A percentile compares a stretch with the other conserved stretches of the same genome.
Conservation (phyloP, 2,329 filamentous ascomycete species). For the Diaporthe vexans region DNA sequence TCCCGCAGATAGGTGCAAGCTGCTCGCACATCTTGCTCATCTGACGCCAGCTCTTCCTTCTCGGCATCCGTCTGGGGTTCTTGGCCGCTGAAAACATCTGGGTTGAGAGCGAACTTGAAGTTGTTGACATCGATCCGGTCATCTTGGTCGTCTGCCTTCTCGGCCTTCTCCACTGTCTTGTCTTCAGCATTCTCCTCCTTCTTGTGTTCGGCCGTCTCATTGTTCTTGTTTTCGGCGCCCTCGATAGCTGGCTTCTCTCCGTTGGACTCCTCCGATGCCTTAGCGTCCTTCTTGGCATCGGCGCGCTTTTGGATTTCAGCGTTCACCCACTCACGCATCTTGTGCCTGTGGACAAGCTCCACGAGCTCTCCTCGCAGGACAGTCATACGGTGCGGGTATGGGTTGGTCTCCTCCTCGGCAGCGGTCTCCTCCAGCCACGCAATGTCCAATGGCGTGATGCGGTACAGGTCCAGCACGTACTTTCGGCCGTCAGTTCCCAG, state of each 20-base stretch:
- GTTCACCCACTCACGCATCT: constrained; percentile 91
- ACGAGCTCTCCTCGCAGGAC: constrained; percentile 92
- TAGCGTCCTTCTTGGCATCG: constrained; percentile 53
- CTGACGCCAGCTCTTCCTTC: constrained; percentile 83
- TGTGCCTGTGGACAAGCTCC: constrained; percentile 85
- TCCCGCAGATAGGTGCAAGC: constrained; percentile 84
- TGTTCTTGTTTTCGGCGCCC: constrained; percentile 36
- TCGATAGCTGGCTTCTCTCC: constrained; percentile 34
- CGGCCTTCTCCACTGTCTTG: constrained; percentile 46
- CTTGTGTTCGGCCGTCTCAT: constrained; percentile 46
- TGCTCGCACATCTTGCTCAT: constrained; percentile 89
- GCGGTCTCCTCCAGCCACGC: constrained; percentile 86
- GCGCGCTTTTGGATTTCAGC: constrained; percentile 78
- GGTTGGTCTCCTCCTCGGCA: constrained; percentile 59
- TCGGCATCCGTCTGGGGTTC: constrained; percentile 90
- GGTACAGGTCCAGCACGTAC: constrained; percentile 97
- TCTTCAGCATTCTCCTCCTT: constrained; percentile 46
- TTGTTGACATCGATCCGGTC: constrained; percentile 87
- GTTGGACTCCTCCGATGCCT: constrained; percentile 46
- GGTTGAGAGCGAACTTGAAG: constrained; percentile 92
- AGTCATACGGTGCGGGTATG: constrained; percentile 96
- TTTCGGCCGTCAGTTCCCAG: constrained; percentile 96
- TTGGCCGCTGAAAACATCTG: constrained; percentile 95
- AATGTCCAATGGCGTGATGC: constrained; percentile 92
- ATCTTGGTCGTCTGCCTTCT: constrained; percentile 56